These are phyloP conservation scores for Hirsutella minnesotensis DNA, from an alignment of 2,329 filamentous ascomycete genomes.

Conservation along the genomic window DNA sequence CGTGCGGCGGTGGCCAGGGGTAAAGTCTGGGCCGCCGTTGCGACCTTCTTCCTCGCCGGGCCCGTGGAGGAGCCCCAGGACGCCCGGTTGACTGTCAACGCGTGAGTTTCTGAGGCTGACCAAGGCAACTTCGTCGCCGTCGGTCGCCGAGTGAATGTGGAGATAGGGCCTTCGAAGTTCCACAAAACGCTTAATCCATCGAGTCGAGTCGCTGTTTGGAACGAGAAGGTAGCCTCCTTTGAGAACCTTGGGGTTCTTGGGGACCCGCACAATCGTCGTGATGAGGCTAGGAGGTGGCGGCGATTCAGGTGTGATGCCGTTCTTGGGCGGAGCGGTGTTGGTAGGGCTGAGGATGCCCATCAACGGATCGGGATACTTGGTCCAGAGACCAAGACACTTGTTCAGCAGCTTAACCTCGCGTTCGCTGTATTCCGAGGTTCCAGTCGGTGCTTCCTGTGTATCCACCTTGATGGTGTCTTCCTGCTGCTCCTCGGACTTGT, in stretches of 20 bases:
- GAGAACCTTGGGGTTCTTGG: conserved; percentile 69
- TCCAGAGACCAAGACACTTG: conserved; percentile 55
- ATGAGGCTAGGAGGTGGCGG: conserved; percentile 51
- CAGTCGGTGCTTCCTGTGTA: conserved; percentile 6
- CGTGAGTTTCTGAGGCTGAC: conserved; percentile 81
- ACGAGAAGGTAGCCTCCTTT: conserved; percentile 84
- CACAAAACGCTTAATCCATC: conserved; percentile 87
- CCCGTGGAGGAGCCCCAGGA: conserved; percentile 61
- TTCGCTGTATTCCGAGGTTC: conserved; percentile 31
- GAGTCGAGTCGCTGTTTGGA: conserved; percentile 66
- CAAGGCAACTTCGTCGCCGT: conserved; percentile 82
- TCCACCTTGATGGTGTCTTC: conserved; percentile 11
- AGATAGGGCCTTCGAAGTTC: conserved; percentile 86
- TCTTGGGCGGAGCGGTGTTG: conserved; percentile 57
- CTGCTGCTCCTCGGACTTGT: conserved; percentile 11
- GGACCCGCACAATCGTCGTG: conserved; percentile 63
- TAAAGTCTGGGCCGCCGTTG: conserved; percentile 23
- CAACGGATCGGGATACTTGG: conserved; percentile 43
- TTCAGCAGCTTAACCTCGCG: conserved; percentile 34
- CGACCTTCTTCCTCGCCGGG: conserved; percentile 25
- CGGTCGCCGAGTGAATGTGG: conserved; percentile 73
- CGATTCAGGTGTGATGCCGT: conserved; percentile 41
- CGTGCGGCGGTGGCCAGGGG: conserved; percentile 35
- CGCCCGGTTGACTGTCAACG: conserved; percentile 85
- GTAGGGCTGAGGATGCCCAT: conserved; percentile 42